Conservation (phyloP, 2,329 filamentous ascomycete species). For the Sordariomycetes sp. region DNA sequence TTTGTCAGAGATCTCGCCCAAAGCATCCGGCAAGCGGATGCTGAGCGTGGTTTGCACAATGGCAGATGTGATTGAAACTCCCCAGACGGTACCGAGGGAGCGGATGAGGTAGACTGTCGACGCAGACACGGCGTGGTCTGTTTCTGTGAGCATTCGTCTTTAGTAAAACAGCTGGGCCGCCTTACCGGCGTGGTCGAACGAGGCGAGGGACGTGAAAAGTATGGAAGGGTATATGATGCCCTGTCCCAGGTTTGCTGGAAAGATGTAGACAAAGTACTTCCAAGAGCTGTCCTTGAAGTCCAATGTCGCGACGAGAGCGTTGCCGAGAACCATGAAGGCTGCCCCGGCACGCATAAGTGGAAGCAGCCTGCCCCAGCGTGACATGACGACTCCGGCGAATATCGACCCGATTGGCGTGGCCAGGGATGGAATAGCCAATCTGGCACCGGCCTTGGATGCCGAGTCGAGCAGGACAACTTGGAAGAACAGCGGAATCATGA, state of each 20-base stretch:
- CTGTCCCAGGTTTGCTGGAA: conserved; percentile 49
- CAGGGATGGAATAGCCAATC: conserved; percentile 54
- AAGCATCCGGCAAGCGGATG: conserved; percentile 39
- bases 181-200: conserved; percentile 51
- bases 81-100: conserved; percentile 55
- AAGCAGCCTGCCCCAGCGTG: conserved; percentile 41
- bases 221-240: conserved; percentile 50
- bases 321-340: conserved; percentile 42
- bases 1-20: conserved; percentile 48
- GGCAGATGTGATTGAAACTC: conserved; percentile 52
- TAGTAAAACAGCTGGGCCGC: conserved; percentile 1
- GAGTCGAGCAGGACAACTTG: conserved; percentile 57
- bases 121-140: conserved; percentile 53
- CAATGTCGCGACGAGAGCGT: conserved; percentile 39
- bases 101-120: conserved; percentile 56
- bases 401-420: conserved; percentile 49
- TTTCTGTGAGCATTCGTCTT: background rate
- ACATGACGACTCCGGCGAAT: conserved; percentile 49
- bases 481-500: conserved; percentile 64
- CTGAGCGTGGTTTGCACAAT: conserved; percentile 55
- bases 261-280: conserved; percentile 48
- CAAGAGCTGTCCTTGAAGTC: conserved; percentile 38
- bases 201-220: conserved; percentile 52
- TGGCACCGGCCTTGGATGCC: conserved; percentile 53
- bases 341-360: conserved; percentile 41